Base-by-base conservation (phyloP, 495 filamentous ascomycete genomes). In the Choiromyces venosus region DNA sequence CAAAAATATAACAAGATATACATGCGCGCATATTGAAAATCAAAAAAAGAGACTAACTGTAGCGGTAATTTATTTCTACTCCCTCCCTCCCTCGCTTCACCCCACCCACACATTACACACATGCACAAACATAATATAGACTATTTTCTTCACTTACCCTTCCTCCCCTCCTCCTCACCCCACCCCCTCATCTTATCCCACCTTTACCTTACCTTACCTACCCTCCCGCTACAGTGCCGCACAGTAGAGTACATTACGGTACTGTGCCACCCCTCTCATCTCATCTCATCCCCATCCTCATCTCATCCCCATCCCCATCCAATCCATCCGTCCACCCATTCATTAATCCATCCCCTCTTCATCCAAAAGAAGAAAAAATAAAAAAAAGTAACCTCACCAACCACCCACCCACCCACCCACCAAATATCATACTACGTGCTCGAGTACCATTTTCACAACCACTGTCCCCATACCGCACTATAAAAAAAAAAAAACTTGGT, bases 331-430 rank as follows among this genome's bases (percentile, higher is more conserved):
- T n/a, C n/a, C n/a, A n/a, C n/a, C n/a, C n/a, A n/a, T n/a, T n/a
- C n/a, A n/a, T 75, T 72, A 76, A 71, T 71, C 69, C 68, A 76
- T 76, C 71, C 71, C 67, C 67, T 76, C 71, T 70, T 75, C 74
- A 75, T 75, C 74, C 71, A 67, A 42, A 71, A 69, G 37, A 66
- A 72, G 66, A 77, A 72, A 46, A 46, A 46, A 21, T n/a, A 46
- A 46, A 42, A 42, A 42, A 42, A 4, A 42, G 1, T 4, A 18
- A 42, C 14, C 10, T 21, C 6, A 44, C 44, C 44, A 25, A 19
- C 21, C n/a, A 25, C 44, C 3, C 21, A 25, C n/a, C 7, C 21
- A 2, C 10, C 39, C 39, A 9, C 21, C 1, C 44, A 8, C 21
- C 44, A 52, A 52, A 44, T 44, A 44, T 12, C 14, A 40, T 12